Percentiles rank a stretch among this genome's conserved stretches.
Evolutionary conservation across 441 rosid genomes (phyloP).

Genomic region (Pelargonium cotyledonis): DNA sequence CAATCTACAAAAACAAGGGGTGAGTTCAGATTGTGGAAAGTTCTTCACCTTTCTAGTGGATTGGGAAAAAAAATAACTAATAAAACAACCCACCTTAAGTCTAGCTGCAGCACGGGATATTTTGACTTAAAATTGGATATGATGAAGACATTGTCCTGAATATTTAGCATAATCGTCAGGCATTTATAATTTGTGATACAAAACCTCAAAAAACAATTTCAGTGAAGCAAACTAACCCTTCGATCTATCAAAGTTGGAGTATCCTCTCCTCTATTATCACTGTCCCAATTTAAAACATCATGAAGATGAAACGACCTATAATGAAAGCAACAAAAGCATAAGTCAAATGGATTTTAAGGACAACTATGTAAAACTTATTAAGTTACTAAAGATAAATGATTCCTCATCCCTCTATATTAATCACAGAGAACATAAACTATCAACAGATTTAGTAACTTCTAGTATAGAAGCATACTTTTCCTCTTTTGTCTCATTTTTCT

Average conservation of each 20-base stretch:
- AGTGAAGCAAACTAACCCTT: slow-evolving; percentile 17
- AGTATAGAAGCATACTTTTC: slow-evolving; percentile 45
- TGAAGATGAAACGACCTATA: slow-evolving; percentile 27
- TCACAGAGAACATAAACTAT: neutral
- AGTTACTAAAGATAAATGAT: neutral
- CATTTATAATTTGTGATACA: neutral
- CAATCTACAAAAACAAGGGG: slow-evolving; percentile 13
- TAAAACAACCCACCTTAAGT: slow-evolving; percentile 20
- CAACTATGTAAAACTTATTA: neutral
- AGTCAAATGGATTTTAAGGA: neutral
- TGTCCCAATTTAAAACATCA: slow-evolving; percentile 26
- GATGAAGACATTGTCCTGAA: slow-evolving; percentile 30
- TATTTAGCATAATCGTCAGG: neutral
- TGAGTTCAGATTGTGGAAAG: neutral
- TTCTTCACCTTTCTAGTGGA: slow-evolving; percentile 10
- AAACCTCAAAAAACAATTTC: neutral
- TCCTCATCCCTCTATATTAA: neutral
- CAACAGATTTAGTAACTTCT: neutral
- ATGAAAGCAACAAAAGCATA: neutral
- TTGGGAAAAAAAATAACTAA: neutral
- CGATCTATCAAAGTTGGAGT: slow-evolving; percentile 29
- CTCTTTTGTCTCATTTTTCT: slow-evolving; percentile 75
- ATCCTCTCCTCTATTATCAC: slow-evolving; percentile 25
- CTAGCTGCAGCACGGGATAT: slow-evolving; percentile 28
- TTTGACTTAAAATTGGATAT: slow-evolving; percentile 29